These are phyloP conservation scores for Neopestalotiopsis sp. DNA, from an alignment of 2,329 filamentous ascomycete genomes.

Conservation along the genomic window DNA sequence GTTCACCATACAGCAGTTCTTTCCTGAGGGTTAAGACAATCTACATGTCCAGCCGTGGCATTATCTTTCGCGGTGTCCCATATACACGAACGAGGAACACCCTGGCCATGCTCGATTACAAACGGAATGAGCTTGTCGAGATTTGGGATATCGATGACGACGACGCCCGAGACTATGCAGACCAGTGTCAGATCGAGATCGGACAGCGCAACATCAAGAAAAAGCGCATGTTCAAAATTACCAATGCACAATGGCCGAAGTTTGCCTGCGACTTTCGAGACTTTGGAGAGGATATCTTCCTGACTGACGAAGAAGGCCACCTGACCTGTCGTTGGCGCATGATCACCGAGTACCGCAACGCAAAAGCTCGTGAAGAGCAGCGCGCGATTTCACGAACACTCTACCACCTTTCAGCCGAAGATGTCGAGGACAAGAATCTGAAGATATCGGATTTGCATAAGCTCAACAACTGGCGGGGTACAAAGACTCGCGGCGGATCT, in stretches of 20 bases:
- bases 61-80: slow-evolving; percentile 43
- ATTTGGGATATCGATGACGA: slow-evolving; percentile 41
- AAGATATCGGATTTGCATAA: slow-evolving; percentile 36
- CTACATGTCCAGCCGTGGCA: slow-evolving; percentile 13
- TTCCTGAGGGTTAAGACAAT: slow-evolving; percentile 24
- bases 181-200: slow-evolving; percentile 50
- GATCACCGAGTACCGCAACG: slow-evolving; percentile 35
- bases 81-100: slow-evolving; percentile 38
- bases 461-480: slow-evolving; percentile 43
- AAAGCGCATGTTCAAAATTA: slow-evolving; percentile 52
- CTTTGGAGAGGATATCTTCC: slow-evolving; percentile 27
- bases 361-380: background rate
- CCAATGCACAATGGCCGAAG: slow-evolving; percentile 57
- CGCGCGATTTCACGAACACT: background rate
- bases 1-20: background rate
- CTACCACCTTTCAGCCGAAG: background rate
- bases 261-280: slow-evolving; percentile 32
- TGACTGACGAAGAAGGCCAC: slow-evolving; percentile 34
- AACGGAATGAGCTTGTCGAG: slow-evolving; percentile 51
- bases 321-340: slow-evolving; percentile 61
- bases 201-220: slow-evolving; percentile 40
- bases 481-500: slow-evolving; percentile 44
- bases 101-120: slow-evolving; percentile 39
- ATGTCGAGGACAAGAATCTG: slow-evolving; percentile 30
- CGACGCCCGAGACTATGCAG: slow-evolving; percentile 34